Percentiles rank a stretch among this genome's conserved stretches.
phyloP scores from a whole-genome alignment of 2,329 filamentous ascomycete species.

The Tolypocladium paradoxum region DNA sequence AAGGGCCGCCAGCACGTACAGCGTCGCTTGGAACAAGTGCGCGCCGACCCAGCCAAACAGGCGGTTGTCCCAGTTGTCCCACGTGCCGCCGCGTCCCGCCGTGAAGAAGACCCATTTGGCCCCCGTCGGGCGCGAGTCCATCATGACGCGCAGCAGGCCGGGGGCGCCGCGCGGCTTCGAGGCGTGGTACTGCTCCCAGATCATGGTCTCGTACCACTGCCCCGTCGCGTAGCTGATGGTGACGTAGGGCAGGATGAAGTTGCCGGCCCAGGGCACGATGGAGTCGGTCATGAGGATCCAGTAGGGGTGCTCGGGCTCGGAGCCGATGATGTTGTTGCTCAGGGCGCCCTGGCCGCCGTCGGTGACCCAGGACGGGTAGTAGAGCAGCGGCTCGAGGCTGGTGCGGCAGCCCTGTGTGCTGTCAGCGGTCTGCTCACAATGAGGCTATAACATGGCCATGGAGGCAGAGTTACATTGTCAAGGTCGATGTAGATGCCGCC shows the following conservation, averaged over 20 bases:
- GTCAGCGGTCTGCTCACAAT: not conserved
- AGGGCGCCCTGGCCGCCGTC: constrained; percentile 3
- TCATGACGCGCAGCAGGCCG: constrained; percentile 4
- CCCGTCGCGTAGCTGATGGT: constrained; percentile 3
- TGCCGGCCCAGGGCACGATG: not conserved
- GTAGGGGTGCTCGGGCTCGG: constrained; percentile 5
- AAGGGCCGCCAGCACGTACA: not conserved
- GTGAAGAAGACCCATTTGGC: constrained; percentile 6
- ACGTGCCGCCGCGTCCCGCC: constrained; percentile 2
- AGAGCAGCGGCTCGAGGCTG: constrained; percentile 6
- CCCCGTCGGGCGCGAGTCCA: constrained; percentile 2
- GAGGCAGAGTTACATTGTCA: constrained; percentile 29
- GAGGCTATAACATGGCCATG: not conserved
- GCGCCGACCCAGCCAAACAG: constrained; percentile 2
- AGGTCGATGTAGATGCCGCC: constrained; percentile 76
- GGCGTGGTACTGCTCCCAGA: constrained; percentile 4
- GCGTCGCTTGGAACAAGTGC: not conserved
- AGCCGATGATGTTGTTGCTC: constrained; percentile 4
- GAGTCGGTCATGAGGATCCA: constrained; percentile 4
- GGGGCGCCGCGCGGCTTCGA: not conserved
- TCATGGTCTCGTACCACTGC: constrained; percentile 3
- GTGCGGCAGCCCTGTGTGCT: constrained; percentile 21
- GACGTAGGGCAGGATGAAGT: constrained; percentile 3
- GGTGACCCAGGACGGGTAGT: constrained; percentile 5
- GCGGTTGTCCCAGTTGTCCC: constrained; percentile 3